Base-by-base conservation (phyloP, 2,329 filamentous ascomycete genomes). In the Tympanopsis confertula region DNA sequence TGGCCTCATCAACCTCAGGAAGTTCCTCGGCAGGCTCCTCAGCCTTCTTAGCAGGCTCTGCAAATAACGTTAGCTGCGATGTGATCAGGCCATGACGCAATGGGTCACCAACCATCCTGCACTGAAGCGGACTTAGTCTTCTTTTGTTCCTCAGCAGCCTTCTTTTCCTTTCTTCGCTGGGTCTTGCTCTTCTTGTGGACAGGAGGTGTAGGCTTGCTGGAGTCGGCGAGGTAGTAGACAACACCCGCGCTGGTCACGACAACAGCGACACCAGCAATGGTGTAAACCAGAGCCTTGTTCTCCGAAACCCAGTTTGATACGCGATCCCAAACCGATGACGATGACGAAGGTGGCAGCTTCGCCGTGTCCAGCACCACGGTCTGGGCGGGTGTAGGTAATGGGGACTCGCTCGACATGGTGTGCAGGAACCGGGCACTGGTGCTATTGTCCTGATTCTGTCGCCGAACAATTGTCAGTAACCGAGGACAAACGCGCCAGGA, bases 251-350 rank as follows among this genome's bases (percentile, higher is more conserved):
- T 86, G 13, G 86, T 91, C 40, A 94, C 84, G 32, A 95, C 86
- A 35, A 94, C 74, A 38, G 89, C 89, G 42, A 94, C 84, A 53
- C 91, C 91, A 39, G 89, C 91, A 62, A 96, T 86, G 48, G 91
- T 95, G 63, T 95, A 98, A 45, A 94, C 88, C 39, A 89, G 74
- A 35, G 86, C 83, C 68, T 95, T 96, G 66, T 98, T 88, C 58
- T 96, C 89, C 2, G 87, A 85, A 13, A 84, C 87, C 89, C 91
- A 98, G 54, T 69, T 80, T 47, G 87, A 82, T 62, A 95, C 68
- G 52, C 88, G 82, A 60, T 94, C 86, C 87, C 87, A 94, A 39
- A 91, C 65, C 35, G 84, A 82, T 42, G 80, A 74, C 43, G 81
- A 72, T 41, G 62, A 60, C 35, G 62, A 50, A 35, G 62, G 55